Conservation (phyloP, 352 stramenopile genomes). For the Blastocystis sp. region DNA sequence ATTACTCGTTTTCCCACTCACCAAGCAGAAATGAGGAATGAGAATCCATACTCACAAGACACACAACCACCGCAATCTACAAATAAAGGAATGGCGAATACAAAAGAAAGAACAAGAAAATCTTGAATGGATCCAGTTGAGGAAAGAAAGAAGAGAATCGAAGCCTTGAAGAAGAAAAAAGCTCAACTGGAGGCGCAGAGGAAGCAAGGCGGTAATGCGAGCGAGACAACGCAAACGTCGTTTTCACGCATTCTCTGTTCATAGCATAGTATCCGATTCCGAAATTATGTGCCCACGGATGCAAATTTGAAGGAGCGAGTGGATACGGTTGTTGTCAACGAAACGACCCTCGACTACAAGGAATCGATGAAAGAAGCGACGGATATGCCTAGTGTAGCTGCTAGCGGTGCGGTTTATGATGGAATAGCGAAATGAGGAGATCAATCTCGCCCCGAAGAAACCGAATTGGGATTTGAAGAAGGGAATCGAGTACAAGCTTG, state of each 20-base stretch:
- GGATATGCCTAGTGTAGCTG: constrained; percentile 20
- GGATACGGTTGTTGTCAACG: constrained; percentile 29
- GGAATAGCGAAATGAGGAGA: constrained; percentile 47
- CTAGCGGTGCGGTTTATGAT: background rate
- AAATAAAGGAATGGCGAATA: no score
- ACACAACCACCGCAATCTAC: no score
- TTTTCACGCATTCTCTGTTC: background rate
- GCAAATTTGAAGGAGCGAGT: constrained; percentile 42
- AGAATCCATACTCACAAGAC: no score
- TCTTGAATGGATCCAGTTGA: constrained; percentile 1
- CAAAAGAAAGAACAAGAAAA: background rate
- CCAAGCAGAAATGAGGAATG: no score
- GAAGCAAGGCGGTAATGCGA: background rate
- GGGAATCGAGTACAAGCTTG: constrained; percentile 56
- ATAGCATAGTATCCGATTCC: constrained; percentile 46
- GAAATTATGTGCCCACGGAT: constrained; percentile 55
- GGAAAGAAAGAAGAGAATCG: constrained; percentile 56
- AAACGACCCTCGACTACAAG: constrained; percentile 17
- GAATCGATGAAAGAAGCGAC: constrained; percentile 37
- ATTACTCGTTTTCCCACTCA: no score
- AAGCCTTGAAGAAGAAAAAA: constrained; percentile 60
- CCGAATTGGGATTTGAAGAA: constrained; percentile 66
- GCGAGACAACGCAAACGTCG: background rate
- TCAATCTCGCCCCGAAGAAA: constrained; percentile 63
- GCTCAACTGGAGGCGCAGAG: constrained; percentile 14